Evolutionary conservation across 257 asterid species (phyloP).

Genomic region (Salvia hispanica): DNA sequence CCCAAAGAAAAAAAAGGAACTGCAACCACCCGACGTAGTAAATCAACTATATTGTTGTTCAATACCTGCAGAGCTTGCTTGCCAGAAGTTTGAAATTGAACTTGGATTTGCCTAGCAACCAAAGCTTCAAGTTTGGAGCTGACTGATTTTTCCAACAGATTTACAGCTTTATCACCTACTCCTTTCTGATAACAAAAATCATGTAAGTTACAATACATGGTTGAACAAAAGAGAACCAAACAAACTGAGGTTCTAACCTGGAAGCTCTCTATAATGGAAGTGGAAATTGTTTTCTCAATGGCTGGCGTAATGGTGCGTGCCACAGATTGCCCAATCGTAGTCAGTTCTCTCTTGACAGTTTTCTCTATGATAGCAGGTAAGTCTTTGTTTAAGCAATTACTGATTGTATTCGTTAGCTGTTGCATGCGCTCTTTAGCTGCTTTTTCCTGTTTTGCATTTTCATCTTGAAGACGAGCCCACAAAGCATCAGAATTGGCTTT

Average conservation of each 20-base stretch:
- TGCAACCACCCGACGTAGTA: not conserved
- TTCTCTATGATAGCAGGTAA: conserved; percentile 75
- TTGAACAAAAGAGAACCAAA: conserved; percentile 9
- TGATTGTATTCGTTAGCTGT: conserved; percentile 59
- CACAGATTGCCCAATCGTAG: conserved; percentile 74
- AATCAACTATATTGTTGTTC: not conserved
- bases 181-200: conserved; percentile 74
- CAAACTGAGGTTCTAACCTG: conserved; percentile 56
- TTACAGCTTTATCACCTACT: conserved; percentile 88
- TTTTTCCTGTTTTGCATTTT: conserved; percentile 81
- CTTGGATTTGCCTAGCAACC: conserved; percentile 83
- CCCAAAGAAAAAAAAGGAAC: no score
- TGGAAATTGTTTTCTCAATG: conserved; percentile 72
- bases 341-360: conserved; percentile 72
- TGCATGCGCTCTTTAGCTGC: conserved; percentile 67
- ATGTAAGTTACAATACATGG: conserved; percentile 24
- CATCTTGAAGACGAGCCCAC: conserved; percentile 92
- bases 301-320: conserved; percentile 67
- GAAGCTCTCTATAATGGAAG: conserved; percentile 72
- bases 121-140: conserved; percentile 80
- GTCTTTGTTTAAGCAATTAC: conserved; percentile 78
- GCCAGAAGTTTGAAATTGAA: conserved; percentile 94
- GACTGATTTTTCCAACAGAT: conserved; percentile 85
- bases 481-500: conserved; percentile 83
- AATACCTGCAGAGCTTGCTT: conserved; percentile 94